A percentile compares a stretch with the other conserved stretches of the same genome.
These are phyloP conservation scores for Ichthyophthirius multifiliis DNA, from an alignment of 169 alveolate genomes.

Conservation along the genomic window DNA sequence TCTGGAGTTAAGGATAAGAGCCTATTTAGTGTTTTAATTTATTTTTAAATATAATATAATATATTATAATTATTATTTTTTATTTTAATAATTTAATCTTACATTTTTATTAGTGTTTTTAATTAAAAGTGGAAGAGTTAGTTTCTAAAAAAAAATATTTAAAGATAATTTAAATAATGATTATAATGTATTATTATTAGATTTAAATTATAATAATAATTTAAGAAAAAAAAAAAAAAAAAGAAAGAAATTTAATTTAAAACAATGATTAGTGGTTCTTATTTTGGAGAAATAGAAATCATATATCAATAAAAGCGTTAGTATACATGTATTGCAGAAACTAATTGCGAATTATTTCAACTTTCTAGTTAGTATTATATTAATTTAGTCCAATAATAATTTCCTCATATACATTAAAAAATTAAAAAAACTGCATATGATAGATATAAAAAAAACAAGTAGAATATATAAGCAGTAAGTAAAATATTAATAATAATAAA, in stretches of 20 bases:
- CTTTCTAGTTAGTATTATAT: slow-evolving; percentile 22
- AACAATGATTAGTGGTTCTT: slow-evolving; percentile 45
- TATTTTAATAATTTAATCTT: too few relatives aligned
- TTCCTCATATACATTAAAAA: slow-evolving; percentile 43
- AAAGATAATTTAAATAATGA: not conserved
- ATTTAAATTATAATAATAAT: not conserved
- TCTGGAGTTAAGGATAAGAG: slow-evolving; percentile 25
- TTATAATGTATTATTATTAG: too few relatives aligned
- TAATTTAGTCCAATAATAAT: slow-evolving; percentile 26
- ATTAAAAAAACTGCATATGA: slow-evolving; percentile 37
- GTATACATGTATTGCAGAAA: slow-evolving; percentile 23
- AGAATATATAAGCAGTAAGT: slow-evolving; percentile 22
- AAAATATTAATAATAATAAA: too few relatives aligned
- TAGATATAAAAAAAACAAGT: slow-evolving; percentile 25
- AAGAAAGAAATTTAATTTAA: slow-evolving; percentile 19
- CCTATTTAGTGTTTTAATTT: slow-evolving; percentile 17
- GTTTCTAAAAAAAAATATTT: slow-evolving; percentile 15
- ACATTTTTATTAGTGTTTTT: slow-evolving; percentile 20
- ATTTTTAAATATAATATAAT: not conserved
- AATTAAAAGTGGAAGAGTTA: slow-evolving; percentile 37
- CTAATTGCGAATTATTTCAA: slow-evolving; percentile 27
- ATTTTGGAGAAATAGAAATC: slow-evolving; percentile 62
- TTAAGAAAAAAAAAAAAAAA: not conserved
- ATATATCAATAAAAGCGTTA: slow-evolving; percentile 23
- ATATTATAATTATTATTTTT: not conserved